phyloP scores from a whole-genome alignment of 23 red algal species.

The Gracilaria caudata region DNA sequence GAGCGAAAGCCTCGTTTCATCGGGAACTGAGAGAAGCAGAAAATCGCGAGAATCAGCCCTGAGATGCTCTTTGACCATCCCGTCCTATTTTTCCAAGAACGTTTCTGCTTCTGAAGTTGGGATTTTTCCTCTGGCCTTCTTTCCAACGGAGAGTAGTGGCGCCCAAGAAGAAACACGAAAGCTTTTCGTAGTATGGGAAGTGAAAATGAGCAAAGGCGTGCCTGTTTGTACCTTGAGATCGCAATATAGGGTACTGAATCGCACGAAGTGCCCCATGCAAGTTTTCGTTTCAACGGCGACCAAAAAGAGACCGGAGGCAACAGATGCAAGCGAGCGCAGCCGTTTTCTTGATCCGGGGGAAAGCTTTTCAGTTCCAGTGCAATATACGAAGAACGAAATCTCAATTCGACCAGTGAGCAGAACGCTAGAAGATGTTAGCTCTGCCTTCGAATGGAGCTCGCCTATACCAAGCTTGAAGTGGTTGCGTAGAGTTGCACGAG shows the following conservation, averaged over 20 bases:
- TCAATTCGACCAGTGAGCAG: slow-evolving; percentile 30
- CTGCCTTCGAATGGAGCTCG: slow-evolving; percentile 22
- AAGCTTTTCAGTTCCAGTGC: slow-evolving; percentile 33
- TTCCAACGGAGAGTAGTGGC: slow-evolving; percentile 2
- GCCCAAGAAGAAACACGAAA: neutral
- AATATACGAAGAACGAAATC: slow-evolving; percentile 26
- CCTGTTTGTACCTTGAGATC: slow-evolving; percentile 77
- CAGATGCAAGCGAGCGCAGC: neutral
- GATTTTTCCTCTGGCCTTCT: slow-evolving; percentile 41
- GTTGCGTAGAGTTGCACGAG: slow-evolving; percentile 38
- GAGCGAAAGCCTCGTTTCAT: slow-evolving; percentile 63
- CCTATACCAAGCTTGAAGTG: slow-evolving; percentile 20
- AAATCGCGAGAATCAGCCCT: slow-evolving; percentile 40
- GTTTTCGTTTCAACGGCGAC: slow-evolving; percentile 2
- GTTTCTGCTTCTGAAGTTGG: slow-evolving; percentile 62
- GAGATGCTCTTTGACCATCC: slow-evolving; percentile 45
- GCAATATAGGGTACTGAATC: slow-evolving; percentile 71
- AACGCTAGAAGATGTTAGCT: neutral
- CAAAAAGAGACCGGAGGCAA: neutral
- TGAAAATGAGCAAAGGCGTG: slow-evolving; percentile 81
- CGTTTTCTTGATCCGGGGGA: slow-evolving; percentile 24
- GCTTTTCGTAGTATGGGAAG: slow-evolving; percentile 81
- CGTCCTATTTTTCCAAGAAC: slow-evolving; percentile 44
- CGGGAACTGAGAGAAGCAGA: slow-evolving; percentile 17
- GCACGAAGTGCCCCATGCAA: slow-evolving; percentile 56